Conservation (phyloP, 2,329 filamentous ascomycete species). For the Aspergillus glaucus region DNA sequence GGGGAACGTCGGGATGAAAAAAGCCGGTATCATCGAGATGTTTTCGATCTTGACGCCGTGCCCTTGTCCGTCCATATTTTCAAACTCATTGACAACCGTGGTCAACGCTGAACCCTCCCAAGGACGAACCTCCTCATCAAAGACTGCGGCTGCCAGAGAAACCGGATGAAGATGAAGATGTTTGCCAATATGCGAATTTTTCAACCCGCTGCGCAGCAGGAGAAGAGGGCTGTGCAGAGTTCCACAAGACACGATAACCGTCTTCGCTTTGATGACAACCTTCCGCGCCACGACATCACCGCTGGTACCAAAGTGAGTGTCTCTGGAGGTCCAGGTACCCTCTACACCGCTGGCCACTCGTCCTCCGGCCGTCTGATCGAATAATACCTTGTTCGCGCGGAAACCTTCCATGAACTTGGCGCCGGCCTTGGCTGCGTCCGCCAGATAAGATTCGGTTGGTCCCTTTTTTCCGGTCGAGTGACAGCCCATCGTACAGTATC, state of each 20-base stretch:
- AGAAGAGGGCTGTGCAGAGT: conserved; percentile 71
- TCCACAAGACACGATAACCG: conserved; percentile 72
- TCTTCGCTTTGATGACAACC: conserved; percentile 69
- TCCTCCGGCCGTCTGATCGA: conserved; percentile 49
- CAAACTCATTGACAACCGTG: conserved; percentile 66
- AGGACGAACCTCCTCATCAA: conserved; percentile 61
- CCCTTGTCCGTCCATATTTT: conserved; percentile 71
- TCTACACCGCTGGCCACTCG: conserved; percentile 63
- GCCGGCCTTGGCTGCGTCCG: conserved; percentile 69
- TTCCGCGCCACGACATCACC: conserved; percentile 49
- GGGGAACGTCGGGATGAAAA: conserved; percentile 56
- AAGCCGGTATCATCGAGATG: conserved; percentile 65
- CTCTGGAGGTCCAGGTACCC: conserved; percentile 69
- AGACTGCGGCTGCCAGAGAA: conserved; percentile 53
- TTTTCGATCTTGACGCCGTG: conserved; percentile 80
- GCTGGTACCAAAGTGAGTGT: conserved; percentile 53
- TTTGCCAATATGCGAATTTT: conserved; percentile 72
- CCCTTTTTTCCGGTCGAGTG: conserved; percentile 69
- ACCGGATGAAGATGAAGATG: conserved; percentile 80
- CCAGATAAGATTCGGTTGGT: conserved; percentile 68
- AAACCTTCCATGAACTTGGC: conserved; percentile 82
- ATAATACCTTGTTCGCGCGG: conserved; percentile 62
- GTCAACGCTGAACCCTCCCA: conserved; percentile 79
- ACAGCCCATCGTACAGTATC: conserved; percentile 57
- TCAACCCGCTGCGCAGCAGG: conserved; percentile 69